Evolutionary conservation across 2,329 filamentous ascomycete genomes (phyloP).

Genomic region (Xylariaceae sp.): DNA sequence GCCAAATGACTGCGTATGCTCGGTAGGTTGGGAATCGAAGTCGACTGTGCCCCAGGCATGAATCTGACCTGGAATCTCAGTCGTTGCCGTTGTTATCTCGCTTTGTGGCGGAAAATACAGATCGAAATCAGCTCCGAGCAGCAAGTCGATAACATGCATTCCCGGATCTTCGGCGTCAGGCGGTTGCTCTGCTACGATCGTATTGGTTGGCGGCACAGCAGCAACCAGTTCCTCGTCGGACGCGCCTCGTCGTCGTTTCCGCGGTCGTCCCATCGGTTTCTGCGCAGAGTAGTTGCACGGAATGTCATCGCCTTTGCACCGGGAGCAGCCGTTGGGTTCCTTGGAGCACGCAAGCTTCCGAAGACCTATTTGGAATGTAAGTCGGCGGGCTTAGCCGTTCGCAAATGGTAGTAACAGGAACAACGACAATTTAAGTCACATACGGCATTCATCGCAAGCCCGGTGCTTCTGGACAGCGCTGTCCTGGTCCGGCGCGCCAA

Average conservation of each 20-base stretch:
- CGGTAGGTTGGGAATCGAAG: conserved; percentile 24
- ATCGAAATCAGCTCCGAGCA: conserved; percentile 21
- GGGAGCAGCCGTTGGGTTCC: conserved; percentile 54
- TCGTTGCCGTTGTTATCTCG: conserved; percentile 1
- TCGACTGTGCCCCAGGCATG: conserved; percentile 24
- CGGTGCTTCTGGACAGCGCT: conserved; percentile 46
- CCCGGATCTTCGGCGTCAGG: conserved; percentile 29
- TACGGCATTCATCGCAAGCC: conserved; percentile 66
- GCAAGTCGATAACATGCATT: conserved; percentile 28
- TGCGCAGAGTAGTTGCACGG: conserved; percentile 59
- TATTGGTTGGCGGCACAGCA: conserved; percentile 22
- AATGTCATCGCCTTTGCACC: conserved; percentile 55
- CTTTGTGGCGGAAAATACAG: background rate
- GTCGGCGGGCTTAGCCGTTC: background rate
- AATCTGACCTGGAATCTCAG: background rate
- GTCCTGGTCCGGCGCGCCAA: conserved; percentile 10
- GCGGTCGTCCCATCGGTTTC: conserved; percentile 62
- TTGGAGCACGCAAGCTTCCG: conserved; percentile 64
- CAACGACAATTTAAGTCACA: conserved; percentile 30
- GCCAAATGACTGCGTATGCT: conserved; percentile 22
- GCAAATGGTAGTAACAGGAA: background rate
- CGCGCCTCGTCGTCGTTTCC: conserved; percentile 48
- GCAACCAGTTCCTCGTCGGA: conserved; percentile 13
- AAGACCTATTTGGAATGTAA: conserved; percentile 41
- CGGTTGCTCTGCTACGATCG: conserved; percentile 27